These are phyloP conservation scores for Suhomyces kunorum DNA, from an alignment of 1,139 yeast genomes.

Conservation along the genomic window DNA sequence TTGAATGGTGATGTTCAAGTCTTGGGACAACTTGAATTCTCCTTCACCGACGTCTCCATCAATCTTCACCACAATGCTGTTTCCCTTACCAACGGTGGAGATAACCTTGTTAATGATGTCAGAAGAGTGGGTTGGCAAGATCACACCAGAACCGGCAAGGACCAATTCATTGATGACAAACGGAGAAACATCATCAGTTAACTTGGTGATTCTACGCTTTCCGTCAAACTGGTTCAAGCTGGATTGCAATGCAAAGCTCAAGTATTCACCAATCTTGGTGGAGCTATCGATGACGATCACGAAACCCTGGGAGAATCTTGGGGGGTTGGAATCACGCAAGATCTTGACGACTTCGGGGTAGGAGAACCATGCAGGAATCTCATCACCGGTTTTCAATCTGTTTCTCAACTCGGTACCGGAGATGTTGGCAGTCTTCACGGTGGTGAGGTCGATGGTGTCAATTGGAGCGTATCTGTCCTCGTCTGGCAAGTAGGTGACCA, in stretches of 20 bases:
- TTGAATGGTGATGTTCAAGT: conserved; percentile 60
- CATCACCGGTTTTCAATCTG: conserved; percentile 80
- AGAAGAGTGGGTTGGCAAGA: conserved; percentile 50
- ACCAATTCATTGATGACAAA: conserved; percentile 80
- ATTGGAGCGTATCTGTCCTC: conserved; percentile 95
- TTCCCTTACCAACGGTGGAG: conserved; percentile 44
- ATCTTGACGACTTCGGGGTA: conserved; percentile 95
- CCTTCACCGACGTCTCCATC: conserved; percentile 14
- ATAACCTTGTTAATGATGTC: conserved; percentile 41
- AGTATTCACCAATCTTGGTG: conserved; percentile 51
- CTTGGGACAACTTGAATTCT: conserved; percentile 34
- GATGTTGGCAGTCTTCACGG: conserved; percentile 82
- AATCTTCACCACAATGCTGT: conserved; percentile 23
- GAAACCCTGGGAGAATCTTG: conserved; percentile 87
- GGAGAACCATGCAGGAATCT: conserved; percentile 95
- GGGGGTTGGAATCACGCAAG: conserved; percentile 90
- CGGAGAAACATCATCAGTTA: conserved; percentile 56
- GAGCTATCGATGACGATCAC: conserved; percentile 64
- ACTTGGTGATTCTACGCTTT: conserved; percentile 78
- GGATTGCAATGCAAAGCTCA: conserved; percentile 83
- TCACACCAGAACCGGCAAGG: conserved; percentile 88
- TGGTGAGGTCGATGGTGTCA: conserved; percentile 76
- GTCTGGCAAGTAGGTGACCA: conserved; percentile 95
- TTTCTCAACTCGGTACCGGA: conserved; percentile 95
- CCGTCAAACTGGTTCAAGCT: conserved; percentile 88